Evolutionary conservation across 306 rosid species (phyloP).

Genomic region (Elaeagnus macrophylla): DNA sequence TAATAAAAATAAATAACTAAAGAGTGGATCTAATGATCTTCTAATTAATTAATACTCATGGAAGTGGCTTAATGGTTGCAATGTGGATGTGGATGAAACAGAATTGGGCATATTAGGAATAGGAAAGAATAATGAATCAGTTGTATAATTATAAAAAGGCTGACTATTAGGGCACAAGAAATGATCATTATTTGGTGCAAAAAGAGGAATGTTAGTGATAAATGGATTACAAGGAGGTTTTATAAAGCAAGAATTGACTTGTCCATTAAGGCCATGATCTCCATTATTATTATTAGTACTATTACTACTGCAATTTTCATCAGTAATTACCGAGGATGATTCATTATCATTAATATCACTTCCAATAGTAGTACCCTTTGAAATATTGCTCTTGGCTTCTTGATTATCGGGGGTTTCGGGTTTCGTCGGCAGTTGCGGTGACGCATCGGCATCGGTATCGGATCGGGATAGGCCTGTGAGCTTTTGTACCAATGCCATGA

Average conservation of each 20-base stretch:
- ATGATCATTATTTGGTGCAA: conserved; percentile 19
- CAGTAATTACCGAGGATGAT: conserved; percentile 44
- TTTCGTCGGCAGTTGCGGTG: not conserved
- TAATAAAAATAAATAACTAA: too few species aligned
- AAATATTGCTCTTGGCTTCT: not conserved
- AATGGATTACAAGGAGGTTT: conserved; percentile 26
- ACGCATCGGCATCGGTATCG: not conserved
- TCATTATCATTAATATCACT: conserved; percentile 42
- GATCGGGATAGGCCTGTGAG: conserved; percentile 61
- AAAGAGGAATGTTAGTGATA: conserved; percentile 25
- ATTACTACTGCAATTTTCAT: conserved; percentile 33
- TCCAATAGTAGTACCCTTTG: not conserved
- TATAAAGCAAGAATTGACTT: conserved; percentile 45
- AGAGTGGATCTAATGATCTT: too few species aligned
- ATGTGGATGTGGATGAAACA: not conserved
- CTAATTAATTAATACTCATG: not conserved
- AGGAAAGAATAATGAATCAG: not conserved
- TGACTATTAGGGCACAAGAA: conserved; percentile 29
- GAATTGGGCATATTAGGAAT: not conserved
- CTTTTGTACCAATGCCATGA: conserved; percentile 81
- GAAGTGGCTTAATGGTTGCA: not conserved
- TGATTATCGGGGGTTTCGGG: conserved; percentile 4
- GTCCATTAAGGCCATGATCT: conserved; percentile 20
- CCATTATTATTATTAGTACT: not conserved
- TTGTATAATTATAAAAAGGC: conserved; percentile 22